Percentiles rank a stretch among this genome's conserved stretches.
These are phyloP conservation scores for Kluyveromyces lactis DNA, from an alignment of 805 yeast genomes.

Conservation along the genomic window DNA sequence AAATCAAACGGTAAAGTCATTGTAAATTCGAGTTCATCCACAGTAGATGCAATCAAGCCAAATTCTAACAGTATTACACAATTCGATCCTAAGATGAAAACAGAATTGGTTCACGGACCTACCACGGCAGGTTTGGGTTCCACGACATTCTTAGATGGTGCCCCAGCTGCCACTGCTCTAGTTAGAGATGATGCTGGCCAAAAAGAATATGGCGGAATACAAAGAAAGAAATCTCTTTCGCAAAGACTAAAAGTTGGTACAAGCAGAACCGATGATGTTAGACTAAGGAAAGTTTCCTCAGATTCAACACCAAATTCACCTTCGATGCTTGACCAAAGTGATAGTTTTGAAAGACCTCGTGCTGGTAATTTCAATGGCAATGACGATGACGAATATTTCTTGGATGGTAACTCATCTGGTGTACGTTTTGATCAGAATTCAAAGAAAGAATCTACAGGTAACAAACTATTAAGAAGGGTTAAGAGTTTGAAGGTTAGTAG, in stretches of 20 bases:
- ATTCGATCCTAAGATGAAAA: conserved; percentile 63
- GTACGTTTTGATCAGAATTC: conserved; percentile 21
- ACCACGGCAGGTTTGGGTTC: conserved; percentile 85
- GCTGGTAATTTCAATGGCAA: conserved; percentile 1
- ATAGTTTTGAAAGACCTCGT: background rate
- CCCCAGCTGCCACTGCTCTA: conserved; percentile 69
- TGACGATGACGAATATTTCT: conserved; percentile 26
- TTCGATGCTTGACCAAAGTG: background rate
- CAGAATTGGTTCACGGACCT: conserved; percentile 75
- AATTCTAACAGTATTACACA: conserved; percentile 44
- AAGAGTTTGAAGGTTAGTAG: conserved; percentile 78
- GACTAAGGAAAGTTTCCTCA: conserved; percentile 3
- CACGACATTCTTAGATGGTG: conserved; percentile 89
- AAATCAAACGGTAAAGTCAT: conserved; percentile 7
- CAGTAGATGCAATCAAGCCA: conserved; percentile 39
- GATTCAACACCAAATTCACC: conserved; percentile 3
- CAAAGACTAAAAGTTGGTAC: conserved; percentile 42
- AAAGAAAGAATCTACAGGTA: conserved; percentile 31
- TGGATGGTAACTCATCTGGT: conserved; percentile 12
- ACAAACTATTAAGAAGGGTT: conserved; percentile 71
- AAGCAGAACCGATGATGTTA: conserved; percentile 7
- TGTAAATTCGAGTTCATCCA: conserved; percentile 13
- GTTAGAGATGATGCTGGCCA: conserved; percentile 30
- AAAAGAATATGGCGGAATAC: conserved; percentile 39
- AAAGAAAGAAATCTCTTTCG: conserved; percentile 77